Percentiles rank a stretch among this genome's conserved stretches.
These are phyloP conservation scores for Phytopythium oedochilum DNA, from an alignment of 352 stramenopile genomes.

Conservation along the genomic window DNA sequence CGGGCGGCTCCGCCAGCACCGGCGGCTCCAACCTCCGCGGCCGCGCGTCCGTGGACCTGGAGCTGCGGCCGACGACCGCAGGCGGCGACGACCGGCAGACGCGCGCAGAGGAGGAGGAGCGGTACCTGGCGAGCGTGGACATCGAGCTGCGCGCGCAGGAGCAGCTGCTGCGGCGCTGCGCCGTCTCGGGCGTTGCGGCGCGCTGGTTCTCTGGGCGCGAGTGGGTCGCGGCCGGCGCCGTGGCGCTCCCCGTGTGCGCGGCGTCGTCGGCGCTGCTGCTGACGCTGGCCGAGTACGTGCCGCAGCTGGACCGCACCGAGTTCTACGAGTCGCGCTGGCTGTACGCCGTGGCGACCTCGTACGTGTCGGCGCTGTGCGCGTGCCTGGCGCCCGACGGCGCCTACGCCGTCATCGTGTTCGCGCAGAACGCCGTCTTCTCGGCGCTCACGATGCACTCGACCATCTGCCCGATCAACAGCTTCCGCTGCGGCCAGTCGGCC, in stretches of 20 bases:
- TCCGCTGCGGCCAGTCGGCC: conserved; percentile 31
- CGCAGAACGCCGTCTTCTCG: conserved; percentile 44
- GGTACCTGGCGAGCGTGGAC: conserved; percentile 22
- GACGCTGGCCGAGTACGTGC: conserved; percentile 19
- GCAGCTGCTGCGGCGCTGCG: conserved; percentile 15
- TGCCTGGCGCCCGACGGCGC: conserved; percentile 45
- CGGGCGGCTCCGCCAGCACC: conserved; percentile 17
- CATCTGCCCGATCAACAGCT: conserved; percentile 52
- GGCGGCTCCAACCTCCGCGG: conserved; percentile 2
- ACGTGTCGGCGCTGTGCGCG: conserved; percentile 36
- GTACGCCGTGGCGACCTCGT: conserved; percentile 31
- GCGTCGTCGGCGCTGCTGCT: conserved; percentile 33
- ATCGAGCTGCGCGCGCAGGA: conserved; percentile 19
- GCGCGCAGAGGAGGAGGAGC: conserved; percentile 14
- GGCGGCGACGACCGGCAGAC: conserved; percentile 4
- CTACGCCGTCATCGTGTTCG: conserved; percentile 36
- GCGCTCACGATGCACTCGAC: conserved; percentile 52
- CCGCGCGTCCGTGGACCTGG: conserved; percentile 1
- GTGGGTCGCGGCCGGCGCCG: conserved; percentile 33
- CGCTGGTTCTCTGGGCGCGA: conserved; percentile 24
- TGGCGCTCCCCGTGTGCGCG: conserved; percentile 27
- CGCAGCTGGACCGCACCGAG: conserved; percentile 29
- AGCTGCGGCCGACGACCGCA: not conserved
- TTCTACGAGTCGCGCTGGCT: conserved; percentile 50
- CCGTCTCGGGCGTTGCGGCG: conserved; percentile 19